A percentile compares a stretch with the other conserved stretches of the same genome.
Conservation (phyloP, 192 early-diverging fungal genomes). For the Paraglomus brasilianum region DNA sequence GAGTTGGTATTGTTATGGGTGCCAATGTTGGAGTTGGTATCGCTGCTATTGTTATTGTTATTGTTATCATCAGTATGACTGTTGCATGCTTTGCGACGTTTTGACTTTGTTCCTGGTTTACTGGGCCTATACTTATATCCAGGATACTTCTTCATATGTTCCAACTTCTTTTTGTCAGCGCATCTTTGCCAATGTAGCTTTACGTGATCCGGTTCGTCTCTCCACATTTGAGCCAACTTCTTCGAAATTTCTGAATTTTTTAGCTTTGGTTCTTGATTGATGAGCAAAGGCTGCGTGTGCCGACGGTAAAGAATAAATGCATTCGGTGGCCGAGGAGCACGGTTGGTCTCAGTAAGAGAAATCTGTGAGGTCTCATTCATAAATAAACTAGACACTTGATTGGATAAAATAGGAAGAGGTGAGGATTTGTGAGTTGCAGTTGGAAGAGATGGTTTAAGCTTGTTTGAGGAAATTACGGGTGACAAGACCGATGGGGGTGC, state of each 20-base stretch:
- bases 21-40: too few relatives aligned
- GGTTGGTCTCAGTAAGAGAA: not conserved
- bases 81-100: not conserved
- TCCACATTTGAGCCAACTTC: slow-evolving; percentile 20
- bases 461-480: too few relatives aligned
- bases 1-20: too few relatives aligned
- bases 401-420: not conserved
- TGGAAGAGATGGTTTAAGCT: not conserved
- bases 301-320: slow-evolving; percentile 28
- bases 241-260: slow-evolving; percentile 16
- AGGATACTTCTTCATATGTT: slow-evolving; percentile 18
- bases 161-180: slow-evolving; percentile 27
- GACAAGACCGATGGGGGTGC: too few relatives aligned
- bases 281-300: slow-evolving; percentile 8
- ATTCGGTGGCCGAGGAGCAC: slow-evolving; percentile 25
- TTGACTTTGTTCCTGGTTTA: slow-evolving; percentile 2
- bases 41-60: too few relatives aligned
- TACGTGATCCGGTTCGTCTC: not conserved
- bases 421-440: not conserved
- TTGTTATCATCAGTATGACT: too few relatives aligned
- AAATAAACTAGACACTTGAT: not conserved
- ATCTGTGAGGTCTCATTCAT: not conserved
- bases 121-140: slow-evolving; percentile 20
- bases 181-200: slow-evolving; percentile 19
- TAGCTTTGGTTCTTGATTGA: not conserved